Percentiles rank a stretch among this genome's conserved stretches.
Evolutionary conservation across 345 rosid species (phyloP).

Genomic region (Brassica incana): DNA sequence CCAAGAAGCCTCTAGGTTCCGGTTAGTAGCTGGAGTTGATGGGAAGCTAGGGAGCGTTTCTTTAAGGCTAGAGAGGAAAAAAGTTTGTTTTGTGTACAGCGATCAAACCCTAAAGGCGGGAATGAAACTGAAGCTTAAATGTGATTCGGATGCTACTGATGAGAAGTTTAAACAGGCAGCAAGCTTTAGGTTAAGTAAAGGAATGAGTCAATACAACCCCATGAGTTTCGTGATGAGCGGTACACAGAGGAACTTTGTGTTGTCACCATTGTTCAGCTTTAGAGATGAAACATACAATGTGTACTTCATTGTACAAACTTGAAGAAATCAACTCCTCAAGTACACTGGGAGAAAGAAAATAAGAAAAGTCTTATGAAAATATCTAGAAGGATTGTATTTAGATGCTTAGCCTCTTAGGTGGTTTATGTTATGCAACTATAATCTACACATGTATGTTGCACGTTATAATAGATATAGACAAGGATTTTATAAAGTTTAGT

Average conservation of each 20-base stretch:
- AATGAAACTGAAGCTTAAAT: slow-evolving; percentile 48
- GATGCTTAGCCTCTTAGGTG: slow-evolving; percentile 23
- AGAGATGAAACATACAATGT: slow-evolving; percentile 77
- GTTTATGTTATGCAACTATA: slow-evolving; percentile 16
- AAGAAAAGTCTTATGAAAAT: slow-evolving; percentile 4
- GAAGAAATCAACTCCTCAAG: slow-evolving; percentile 10
- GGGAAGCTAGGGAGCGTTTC: slow-evolving; percentile 60
- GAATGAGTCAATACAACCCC: slow-evolving; percentile 59
- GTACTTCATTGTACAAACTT: slow-evolving; percentile 63
- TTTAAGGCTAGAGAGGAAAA: slow-evolving; percentile 47
- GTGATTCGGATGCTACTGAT: slow-evolving; percentile 43
- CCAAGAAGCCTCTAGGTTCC: slow-evolving; percentile 47
- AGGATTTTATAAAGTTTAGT: background rate
- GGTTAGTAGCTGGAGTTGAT: slow-evolving; percentile 61
- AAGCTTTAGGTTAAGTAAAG: slow-evolving; percentile 61
- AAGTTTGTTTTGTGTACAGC: slow-evolving; percentile 64
- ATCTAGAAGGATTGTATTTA: slow-evolving; percentile 10
- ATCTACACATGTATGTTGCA: slow-evolving; percentile 27
- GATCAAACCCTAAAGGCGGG: slow-evolving; percentile 46
- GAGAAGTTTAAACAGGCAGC: slow-evolving; percentile 40
- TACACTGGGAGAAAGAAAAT: slow-evolving; percentile 8
- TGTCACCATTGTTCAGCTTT: slow-evolving; percentile 66
- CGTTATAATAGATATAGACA: slow-evolving; percentile 17
- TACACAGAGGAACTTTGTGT: slow-evolving; percentile 55
- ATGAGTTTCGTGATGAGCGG: slow-evolving; percentile 83